Percentiles rank a stretch among this genome's conserved stretches.
Evolutionary conservation across 2,329 filamentous ascomycete species (phyloP).

Genomic region (Fusarium caatingaense): DNA sequence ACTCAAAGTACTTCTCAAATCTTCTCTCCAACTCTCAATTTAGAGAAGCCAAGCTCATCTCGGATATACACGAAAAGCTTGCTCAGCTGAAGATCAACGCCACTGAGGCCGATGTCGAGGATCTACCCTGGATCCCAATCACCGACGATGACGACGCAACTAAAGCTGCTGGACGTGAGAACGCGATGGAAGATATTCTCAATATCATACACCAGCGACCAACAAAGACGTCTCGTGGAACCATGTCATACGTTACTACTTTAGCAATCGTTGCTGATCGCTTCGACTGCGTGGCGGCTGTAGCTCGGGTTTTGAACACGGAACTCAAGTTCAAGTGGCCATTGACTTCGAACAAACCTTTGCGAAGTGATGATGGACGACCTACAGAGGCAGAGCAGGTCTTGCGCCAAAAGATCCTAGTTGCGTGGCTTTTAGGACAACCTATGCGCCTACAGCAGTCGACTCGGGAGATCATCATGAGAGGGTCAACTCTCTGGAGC

Average conservation of each 20-base stretch:
- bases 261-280: conserved; percentile 78
- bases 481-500: conserved; percentile 71
- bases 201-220: conserved; percentile 70
- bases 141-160: conserved; percentile 77
- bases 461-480: conserved; percentile 73
- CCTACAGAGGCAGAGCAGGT: conserved; percentile 68
- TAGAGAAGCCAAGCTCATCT: conserved; percentile 68
- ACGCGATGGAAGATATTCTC: conserved; percentile 74
- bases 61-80: conserved; percentile 63
- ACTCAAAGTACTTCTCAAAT: conserved; percentile 77
- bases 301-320: conserved; percentile 65
- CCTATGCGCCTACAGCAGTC: conserved; percentile 68
- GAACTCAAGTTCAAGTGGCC: conserved; percentile 67
- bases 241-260: conserved; percentile 72
- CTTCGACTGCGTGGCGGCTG: conserved; percentile 71
- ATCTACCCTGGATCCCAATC: conserved; percentile 73
- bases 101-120: conserved; percentile 58
- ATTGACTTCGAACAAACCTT: conserved; percentile 54
- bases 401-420: conserved; percentile 75
- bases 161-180: conserved; percentile 67
- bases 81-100: conserved; percentile 59
- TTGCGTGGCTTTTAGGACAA: conserved; percentile 73
- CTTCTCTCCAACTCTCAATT: conserved; percentile 73
- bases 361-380: conserved; percentile 52
- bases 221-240: conserved; percentile 55